Evolutionary conservation across 2,329 filamentous ascomycete genomes (phyloP).

Genomic region (Helminthosporium solani): DNA sequence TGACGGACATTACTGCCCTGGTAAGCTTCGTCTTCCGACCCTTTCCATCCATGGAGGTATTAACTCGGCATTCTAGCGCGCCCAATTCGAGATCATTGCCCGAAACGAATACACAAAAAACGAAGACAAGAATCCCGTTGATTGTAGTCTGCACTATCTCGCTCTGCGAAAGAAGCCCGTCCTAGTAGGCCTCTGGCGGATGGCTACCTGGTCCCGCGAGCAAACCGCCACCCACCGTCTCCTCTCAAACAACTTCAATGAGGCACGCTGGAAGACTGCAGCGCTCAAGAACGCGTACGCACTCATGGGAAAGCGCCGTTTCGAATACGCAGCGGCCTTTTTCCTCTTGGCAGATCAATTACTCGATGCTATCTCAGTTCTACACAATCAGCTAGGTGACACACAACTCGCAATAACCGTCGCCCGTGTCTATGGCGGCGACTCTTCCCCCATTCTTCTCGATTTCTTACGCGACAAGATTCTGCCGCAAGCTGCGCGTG

Average conservation of each 20-base stretch:
- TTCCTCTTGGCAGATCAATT: conserved; percentile 87
- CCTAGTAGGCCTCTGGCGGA: conserved; percentile 88
- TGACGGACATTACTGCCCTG: conserved; percentile 73
- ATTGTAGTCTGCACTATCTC: conserved; percentile 89
- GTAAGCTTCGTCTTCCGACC: conserved; percentile 53
- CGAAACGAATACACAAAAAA: conserved; percentile 89
- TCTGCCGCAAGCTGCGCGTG: conserved; percentile 70
- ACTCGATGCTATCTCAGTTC: conserved; percentile 81
- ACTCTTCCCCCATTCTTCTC: conserved; percentile 71
- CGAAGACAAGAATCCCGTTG: conserved; percentile 83
- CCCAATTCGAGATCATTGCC: conserved; percentile 86
- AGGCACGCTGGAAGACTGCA: conserved; percentile 81
- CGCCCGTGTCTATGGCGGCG: conserved; percentile 83
- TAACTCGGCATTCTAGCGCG: conserved; percentile 52
- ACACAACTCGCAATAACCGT: conserved; percentile 87
- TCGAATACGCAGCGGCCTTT: conserved; percentile 94
- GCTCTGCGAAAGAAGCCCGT: conserved; percentile 89
- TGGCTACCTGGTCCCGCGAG: conserved; percentile 86
- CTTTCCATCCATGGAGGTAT: background rate
- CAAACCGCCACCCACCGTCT: conserved; percentile 77
- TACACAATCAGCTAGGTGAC: conserved; percentile 83
- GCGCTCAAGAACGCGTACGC: conserved; percentile 97
- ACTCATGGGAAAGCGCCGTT: conserved; percentile 83
- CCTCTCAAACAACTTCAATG: conserved; percentile 85
- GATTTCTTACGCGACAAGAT: conserved; percentile 78